Evolutionary conservation across 805 yeast species (phyloP).

Genomic region (Cyberlindnera maclurae): DNA sequence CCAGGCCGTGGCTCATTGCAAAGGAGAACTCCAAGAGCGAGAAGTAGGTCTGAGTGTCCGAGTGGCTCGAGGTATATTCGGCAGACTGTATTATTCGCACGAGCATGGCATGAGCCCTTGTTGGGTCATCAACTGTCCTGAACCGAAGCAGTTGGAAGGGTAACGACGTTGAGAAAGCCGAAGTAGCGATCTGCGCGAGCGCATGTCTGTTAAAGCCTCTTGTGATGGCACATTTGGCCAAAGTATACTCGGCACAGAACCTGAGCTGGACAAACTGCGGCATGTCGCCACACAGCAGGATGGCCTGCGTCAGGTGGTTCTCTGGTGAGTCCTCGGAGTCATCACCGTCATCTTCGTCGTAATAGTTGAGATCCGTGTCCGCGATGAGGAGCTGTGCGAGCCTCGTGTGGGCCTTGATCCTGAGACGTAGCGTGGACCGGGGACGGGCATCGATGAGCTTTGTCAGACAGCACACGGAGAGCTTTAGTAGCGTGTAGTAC

Average conservation of each 20-base stretch:
- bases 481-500: constrained; percentile 26
- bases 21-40: constrained; percentile 10
- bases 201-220: constrained; percentile 10
- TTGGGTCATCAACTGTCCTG: constrained; percentile 9
- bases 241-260: constrained; percentile 5
- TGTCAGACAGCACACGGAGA: constrained; percentile 22
- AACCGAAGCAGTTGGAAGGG: constrained; percentile 9
- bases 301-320: constrained; percentile 8
- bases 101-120: constrained; percentile 9
- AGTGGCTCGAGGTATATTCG: background rate
- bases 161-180: background rate
- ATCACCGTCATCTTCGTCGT: too few species aligned
- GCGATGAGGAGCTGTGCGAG: constrained; percentile 23
- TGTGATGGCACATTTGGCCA: constrained; percentile 3
- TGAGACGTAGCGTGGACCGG: constrained; percentile 21
- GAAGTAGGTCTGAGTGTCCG: constrained; percentile 5
- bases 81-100: background rate
- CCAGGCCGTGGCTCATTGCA: constrained; percentile 9
- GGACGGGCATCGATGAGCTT: constrained; percentile 19
- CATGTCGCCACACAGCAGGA: constrained; percentile 10
- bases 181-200: constrained; percentile 1
- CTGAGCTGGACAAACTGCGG: background rate
- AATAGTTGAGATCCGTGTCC: constrained; percentile 3
- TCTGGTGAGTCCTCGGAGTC: constrained; percentile 8
- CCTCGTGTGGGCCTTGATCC: constrained; percentile 20